Evolutionary conservation across 805 yeast species (phyloP), one percentile per base, ranked within the genome.

Genomic region (Candida jianshihensis): DNA sequence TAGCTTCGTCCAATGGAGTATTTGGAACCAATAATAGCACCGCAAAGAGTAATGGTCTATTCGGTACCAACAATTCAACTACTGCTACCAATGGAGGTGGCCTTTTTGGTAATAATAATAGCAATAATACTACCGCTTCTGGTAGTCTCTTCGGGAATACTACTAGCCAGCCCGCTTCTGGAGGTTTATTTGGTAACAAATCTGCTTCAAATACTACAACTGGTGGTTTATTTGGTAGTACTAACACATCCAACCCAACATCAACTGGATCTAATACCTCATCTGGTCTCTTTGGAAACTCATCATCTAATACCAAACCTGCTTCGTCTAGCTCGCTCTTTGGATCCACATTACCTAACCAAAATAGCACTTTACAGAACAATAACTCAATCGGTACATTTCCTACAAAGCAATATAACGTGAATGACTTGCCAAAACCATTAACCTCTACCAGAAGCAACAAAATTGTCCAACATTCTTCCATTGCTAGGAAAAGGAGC

Each of bases 351-450:
- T 21, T 11, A 12, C 10, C 26, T 11, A 24, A 24, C 13, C 26
- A 24, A 24, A 12, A n/a, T 12, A 9, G 14, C 20, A 20, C 30
- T 29, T 16, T 15, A 6, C 31, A 29, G 16, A 33, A 39, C 13
- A 38, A 31, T 13, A 53, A 51, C 40, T 60, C 61, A 22, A 58
- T 55, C 31, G 63, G 63, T 14, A 36, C 55, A 3, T 56, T 63
- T 19, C 53, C 61, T 26, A 40, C 46, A 29, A 51, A 46, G 29
- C 54, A 59, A 24, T 43, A 48, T 31, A 40, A 54, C 21, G 49
- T 62, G 26, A 57, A 60, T 18, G 59, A 48, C 11, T 54, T 64
- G 48, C 68, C 70, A 15, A 58, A 59, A 35, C 56, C 68, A 12
- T 51, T 64, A 30, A 64, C 68, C 20, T 53, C 61, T 3, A 34